Percentiles rank a stretch among this genome's conserved stretches.
Evolutionary conservation across 2,329 filamentous ascomycete species (phyloP).

Genomic region (Chaetomium sp.): DNA sequence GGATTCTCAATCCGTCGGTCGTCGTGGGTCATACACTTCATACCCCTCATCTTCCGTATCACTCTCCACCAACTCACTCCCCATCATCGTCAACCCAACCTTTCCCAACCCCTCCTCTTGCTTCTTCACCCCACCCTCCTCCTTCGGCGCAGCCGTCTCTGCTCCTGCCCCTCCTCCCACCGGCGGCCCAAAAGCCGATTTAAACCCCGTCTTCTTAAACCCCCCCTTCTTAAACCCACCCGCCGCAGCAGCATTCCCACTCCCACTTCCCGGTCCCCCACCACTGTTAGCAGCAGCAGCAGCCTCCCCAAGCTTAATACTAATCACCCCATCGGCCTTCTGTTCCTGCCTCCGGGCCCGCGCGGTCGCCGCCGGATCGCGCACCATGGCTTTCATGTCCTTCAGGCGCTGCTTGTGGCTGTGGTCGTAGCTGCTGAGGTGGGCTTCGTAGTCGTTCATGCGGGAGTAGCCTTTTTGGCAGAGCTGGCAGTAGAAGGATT

Average conservation of each 20-base stretch:
- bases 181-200: slow-evolving; percentile 60
- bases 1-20: slow-evolving; percentile 50
- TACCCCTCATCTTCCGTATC: slow-evolving; percentile 67
- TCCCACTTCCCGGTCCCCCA: background rate
- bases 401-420: slow-evolving; percentile 85
- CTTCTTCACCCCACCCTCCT: slow-evolving; percentile 25
- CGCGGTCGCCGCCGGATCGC: slow-evolving; percentile 59
- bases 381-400: slow-evolving; percentile 79
- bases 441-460: slow-evolving; percentile 93
- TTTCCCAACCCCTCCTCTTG: slow-evolving; percentile 17
- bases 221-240: slow-evolving; percentile 59
- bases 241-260: slow-evolving; percentile 1
- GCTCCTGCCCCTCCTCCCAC: slow-evolving; percentile 37
- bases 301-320: slow-evolving; percentile 52
- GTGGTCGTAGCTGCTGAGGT: slow-evolving; percentile 92
- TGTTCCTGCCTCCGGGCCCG: slow-evolving; percentile 64
- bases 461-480: slow-evolving; percentile 93
- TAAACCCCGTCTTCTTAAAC: slow-evolving; percentile 80
- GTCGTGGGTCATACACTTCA: slow-evolving; percentile 57
- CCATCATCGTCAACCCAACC: slow-evolving; percentile 20
- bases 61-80: slow-evolving; percentile 42
- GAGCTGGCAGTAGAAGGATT: slow-evolving; percentile 76
- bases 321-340: slow-evolving; percentile 62
- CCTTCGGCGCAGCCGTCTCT: slow-evolving; percentile 16
- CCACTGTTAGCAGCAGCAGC: slow-evolving; percentile 28